Conservation (phyloP, 2,329 filamentous ascomycete genomes). For the Trichophyton mentagrophytes region DNA sequence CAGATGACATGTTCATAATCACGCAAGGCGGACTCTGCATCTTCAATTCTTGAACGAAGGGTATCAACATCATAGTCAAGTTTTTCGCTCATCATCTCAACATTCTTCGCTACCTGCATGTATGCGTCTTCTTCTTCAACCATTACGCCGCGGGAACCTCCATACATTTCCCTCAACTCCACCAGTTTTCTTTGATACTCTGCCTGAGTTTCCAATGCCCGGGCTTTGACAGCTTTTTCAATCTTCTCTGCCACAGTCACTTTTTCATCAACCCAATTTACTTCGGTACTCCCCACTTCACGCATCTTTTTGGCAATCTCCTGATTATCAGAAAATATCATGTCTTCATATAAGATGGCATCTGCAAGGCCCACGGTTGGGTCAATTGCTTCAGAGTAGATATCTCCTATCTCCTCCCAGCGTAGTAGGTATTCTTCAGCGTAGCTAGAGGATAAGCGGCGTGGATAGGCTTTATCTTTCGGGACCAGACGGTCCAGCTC, state of each 20-base stretch:
- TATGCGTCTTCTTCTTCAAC: constrained; percentile 55
- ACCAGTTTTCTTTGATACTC: constrained; percentile 60
- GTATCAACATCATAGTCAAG: constrained; percentile 83
- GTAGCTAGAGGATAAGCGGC: constrained; percentile 37
- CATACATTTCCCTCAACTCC: constrained; percentile 51
- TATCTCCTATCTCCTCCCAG: constrained; percentile 22
- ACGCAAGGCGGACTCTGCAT: constrained; percentile 69
- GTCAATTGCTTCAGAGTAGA: constrained; percentile 22
- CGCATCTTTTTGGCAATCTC: constrained; percentile 27
- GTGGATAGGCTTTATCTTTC: constrained; percentile 24
- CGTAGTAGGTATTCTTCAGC: constrained; percentile 34
- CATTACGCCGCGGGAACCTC: constrained; percentile 51
- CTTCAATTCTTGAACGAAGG: constrained; percentile 66
- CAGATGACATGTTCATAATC: constrained; percentile 70
- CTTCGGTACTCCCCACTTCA: constrained; percentile 25
- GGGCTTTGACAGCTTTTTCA: constrained; percentile 48
- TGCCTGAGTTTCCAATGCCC: constrained; percentile 52
- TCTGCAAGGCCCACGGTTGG: constrained; percentile 30
- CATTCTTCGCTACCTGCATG: constrained; percentile 59
- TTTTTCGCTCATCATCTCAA: constrained; percentile 70
- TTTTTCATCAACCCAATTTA: constrained; percentile 33
- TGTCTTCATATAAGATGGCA: constrained; percentile 28
- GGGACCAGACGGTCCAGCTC: constrained; percentile 13
- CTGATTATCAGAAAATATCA: constrained; percentile 25
- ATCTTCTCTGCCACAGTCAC: constrained; percentile 42